Evolutionary conservation across 257 asterid genomes (phyloP), one percentile per base, ranked within the genome.

Genomic region (Plantago ovata): DNA sequence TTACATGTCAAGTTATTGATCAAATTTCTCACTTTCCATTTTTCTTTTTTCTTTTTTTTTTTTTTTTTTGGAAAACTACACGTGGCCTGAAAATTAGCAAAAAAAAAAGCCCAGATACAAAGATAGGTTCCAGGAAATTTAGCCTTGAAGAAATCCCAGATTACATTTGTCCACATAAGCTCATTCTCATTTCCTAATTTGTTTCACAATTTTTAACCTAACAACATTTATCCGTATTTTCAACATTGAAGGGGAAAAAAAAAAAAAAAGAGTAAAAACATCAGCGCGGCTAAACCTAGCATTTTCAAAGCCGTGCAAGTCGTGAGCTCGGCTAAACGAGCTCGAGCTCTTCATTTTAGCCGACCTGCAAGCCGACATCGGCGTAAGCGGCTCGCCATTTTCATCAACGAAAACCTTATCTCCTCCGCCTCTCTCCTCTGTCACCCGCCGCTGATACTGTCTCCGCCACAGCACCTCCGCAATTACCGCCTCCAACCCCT

Each of bases 291-390:
- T 73, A 90, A 90, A 86, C 74, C 96, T 81, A 61, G 94, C 94
- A 62, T 87, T 90, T 69, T 90, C 97, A 36, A 90, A 90, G 67
- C 98, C 96, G 75, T 90, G 96, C 67, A 87, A 68, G 54, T 90
- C 95, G 59, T 80, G 51, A 51, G 74, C 84, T 74, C 82, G 64
- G 63, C 69, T 74, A 38, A 69, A n/a, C 3, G 85, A 74, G 58
- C 75, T 71, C 60, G 65, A 82, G 78, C 76, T 71, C 57, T 73
- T 79, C 63, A 83, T 79, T 77, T 83, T 86, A 42, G 93, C 89
- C 58, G 87, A 81, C 61, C 81, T 79, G 82, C 86, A 77, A 60
- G 94, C 94, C 62, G 95, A 82, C 4, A 78, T 70, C 12, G 94
- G 97, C 63, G 91, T 83, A 0, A 85, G 66, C 66, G 90, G 94